Percentiles rank a stretch among this genome's conserved stretches.
Evolutionary conservation across 768 basidiomycete species (phyloP).

Genomic region (Pulveroboletus ravenelii): DNA sequence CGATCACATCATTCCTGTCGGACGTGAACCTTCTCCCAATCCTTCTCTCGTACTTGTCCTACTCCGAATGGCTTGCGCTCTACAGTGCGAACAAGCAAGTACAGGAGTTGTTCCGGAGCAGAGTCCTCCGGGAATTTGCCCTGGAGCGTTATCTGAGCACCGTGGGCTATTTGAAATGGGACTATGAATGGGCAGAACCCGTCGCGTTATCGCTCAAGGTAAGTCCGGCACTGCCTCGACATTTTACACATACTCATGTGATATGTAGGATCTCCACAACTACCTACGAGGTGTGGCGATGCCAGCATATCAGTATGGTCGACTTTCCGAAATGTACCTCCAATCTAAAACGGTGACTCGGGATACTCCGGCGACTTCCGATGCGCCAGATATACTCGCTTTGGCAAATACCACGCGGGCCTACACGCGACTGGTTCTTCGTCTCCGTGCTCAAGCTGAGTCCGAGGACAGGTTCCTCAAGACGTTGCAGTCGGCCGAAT

Average conservation of each 20-base stretch:
- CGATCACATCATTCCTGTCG: constrained; percentile 52
- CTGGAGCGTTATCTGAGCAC: constrained; percentile 65
- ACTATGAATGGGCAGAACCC: constrained; percentile 50
- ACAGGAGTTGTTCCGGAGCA: constrained; percentile 45
- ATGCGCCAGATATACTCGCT: constrained; percentile 42
- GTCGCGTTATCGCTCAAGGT: constrained; percentile 60
- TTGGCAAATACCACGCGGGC: constrained; percentile 64
- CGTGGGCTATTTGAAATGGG: constrained; percentile 73
- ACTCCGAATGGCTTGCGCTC: constrained; percentile 65
- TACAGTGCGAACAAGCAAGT: constrained; percentile 54
- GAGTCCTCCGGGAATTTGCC: constrained; percentile 55
- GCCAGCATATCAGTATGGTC: constrained; percentile 68
- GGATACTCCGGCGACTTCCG: constrained; percentile 38
- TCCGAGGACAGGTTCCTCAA: constrained; percentile 36
- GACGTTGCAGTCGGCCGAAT: constrained; percentile 7
- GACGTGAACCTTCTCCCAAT: constrained; percentile 47
- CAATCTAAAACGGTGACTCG: constrained; percentile 42
- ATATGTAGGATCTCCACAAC: constrained; percentile 62
- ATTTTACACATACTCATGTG: constrained; percentile 6
- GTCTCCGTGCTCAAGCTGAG: constrained; percentile 77
- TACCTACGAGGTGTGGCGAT: constrained; percentile 79
- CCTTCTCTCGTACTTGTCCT: constrained; percentile 61
- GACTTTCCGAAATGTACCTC: constrained; percentile 53
- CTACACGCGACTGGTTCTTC: constrained; percentile 75
- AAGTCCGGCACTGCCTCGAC: constrained; percentile 18